phyloP scores from a whole-genome alignment of 2,329 filamentous ascomycete genomes.

The Trichoderma citrinoviride region DNA sequence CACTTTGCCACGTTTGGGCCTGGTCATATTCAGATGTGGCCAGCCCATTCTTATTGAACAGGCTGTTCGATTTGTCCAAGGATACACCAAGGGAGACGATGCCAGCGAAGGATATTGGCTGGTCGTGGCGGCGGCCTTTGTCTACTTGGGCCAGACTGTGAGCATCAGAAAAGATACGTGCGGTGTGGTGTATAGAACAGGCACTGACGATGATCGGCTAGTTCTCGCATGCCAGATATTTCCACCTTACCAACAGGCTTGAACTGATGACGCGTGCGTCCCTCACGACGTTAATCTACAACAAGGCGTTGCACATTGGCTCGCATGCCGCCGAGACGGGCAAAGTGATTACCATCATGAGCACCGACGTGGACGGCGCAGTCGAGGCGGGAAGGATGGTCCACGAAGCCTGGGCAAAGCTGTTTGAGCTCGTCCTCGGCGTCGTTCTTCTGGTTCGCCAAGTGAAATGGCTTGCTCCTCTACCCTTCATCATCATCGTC shows the following conservation, averaged over 20 bases:
- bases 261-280: slow-evolving; percentile 36
- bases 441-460: slow-evolving; percentile 38
- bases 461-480: slow-evolving; percentile 43
- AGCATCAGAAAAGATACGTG: neutral
- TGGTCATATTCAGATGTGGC: slow-evolving; percentile 41
- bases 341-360: slow-evolving; percentile 40
- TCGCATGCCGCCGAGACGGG: slow-evolving; percentile 31
- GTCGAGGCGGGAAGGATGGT: slow-evolving; percentile 36
- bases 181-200: neutral
- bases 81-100: slow-evolving; percentile 23
- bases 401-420: slow-evolving; percentile 44
- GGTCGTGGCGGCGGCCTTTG: slow-evolving; percentile 32
- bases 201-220: slow-evolving; percentile 17
- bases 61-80: slow-evolving; percentile 37
- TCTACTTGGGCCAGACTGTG: slow-evolving; percentile 42
- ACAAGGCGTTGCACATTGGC: slow-evolving; percentile 31
- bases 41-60: slow-evolving; percentile 42
- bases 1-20: slow-evolving; percentile 37
- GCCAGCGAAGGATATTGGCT: slow-evolving; percentile 32
- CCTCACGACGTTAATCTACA: slow-evolving; percentile 38
- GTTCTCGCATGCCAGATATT: slow-evolving; percentile 35
- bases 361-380: slow-evolving; percentile 40
- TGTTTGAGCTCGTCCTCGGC: slow-evolving; percentile 43
- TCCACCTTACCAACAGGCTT: slow-evolving; percentile 33
- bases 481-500: slow-evolving; percentile 42